Conservation (phyloP, 305 asterid genomes). For the Fraxinus sp. region DNA sequence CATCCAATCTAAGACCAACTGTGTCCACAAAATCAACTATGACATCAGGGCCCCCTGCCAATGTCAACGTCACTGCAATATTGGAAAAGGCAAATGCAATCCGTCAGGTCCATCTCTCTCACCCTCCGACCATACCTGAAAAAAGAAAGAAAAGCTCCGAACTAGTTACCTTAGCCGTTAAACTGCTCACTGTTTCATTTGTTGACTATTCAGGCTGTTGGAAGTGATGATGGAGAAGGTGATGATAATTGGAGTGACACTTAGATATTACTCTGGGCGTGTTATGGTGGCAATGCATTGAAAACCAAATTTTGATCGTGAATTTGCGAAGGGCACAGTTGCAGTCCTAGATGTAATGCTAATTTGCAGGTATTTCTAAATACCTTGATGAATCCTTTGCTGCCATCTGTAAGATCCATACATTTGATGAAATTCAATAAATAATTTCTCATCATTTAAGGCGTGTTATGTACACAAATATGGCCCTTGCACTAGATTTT, state of each 20-base stretch:
- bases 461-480: neutral
- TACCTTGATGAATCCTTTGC: neutral
- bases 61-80: slow-evolving; percentile 70
- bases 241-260: slow-evolving; percentile 77
- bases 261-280: slow-evolving; percentile 23
- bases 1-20: slow-evolving; percentile 75
- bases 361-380: neutral
- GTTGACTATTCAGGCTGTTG: slow-evolving; percentile 64
- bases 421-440: neutral
- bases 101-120: slow-evolving; percentile 64
- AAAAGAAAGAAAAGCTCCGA: neutral
- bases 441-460: neutral
- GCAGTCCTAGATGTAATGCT: neutral
- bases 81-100: slow-evolving; percentile 86
- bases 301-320: neutral
- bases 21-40: slow-evolving; percentile 46
- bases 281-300: neutral
- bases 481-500: neutral
- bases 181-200: slow-evolving; percentile 19
- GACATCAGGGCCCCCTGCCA: slow-evolving; percentile 47
- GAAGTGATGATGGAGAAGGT: slow-evolving; percentile 51
- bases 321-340: neutral
- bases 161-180: neutral
- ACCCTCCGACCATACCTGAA: neutral
- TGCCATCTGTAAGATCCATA: neutral